Evolutionary conservation across 2,329 filamentous ascomycete genomes (phyloP).

Genomic region (Monosporascus sp.): DNA sequence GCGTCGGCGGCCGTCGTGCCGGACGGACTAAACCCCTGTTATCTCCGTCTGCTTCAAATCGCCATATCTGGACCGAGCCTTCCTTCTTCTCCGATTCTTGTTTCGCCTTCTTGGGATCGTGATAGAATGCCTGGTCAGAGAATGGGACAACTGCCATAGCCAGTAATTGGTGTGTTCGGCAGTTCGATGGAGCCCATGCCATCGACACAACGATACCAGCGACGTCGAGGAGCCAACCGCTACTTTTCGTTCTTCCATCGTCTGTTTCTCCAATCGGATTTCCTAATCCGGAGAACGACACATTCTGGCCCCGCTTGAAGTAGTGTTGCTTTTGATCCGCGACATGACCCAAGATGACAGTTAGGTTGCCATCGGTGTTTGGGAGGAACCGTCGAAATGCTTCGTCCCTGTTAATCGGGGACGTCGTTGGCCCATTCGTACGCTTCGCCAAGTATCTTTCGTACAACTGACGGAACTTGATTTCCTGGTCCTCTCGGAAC

Average conservation of each 20-base stretch:
- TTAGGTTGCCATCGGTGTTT: conserved; percentile 14
- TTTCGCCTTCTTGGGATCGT: conserved; percentile 32
- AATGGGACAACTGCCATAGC: conserved; percentile 48
- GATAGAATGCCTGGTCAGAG: conserved; percentile 41
- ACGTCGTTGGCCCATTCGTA: conserved; percentile 12
- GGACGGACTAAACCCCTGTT: conserved; percentile 28
- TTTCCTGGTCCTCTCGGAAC: conserved; percentile 17
- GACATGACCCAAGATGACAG: conserved; percentile 20
- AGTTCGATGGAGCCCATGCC: conserved; percentile 43
- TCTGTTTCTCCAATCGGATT: conserved; percentile 13
- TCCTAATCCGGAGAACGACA: conserved; percentile 20
- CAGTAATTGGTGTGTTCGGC: conserved; percentile 39
- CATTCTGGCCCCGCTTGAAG: conserved; percentile 18
- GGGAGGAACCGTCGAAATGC: conserved; percentile 21
- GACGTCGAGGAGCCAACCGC: conserved; percentile 49
- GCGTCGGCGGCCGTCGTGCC: conserved; percentile 30
- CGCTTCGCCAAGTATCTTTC: conserved; percentile 12
- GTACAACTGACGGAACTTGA: conserved; percentile 20
- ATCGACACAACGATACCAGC: conserved; percentile 49
- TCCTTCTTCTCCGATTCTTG: conserved; percentile 34
- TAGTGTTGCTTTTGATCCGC: conserved; percentile 20
- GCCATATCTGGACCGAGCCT: conserved; percentile 50
- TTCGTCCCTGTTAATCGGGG: conserved; percentile 13
- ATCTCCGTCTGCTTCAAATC: conserved; percentile 31
- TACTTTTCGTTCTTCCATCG: conserved; percentile 8